These are phyloP conservation scores for Parafenestella ontariensis DNA, from an alignment of 2,329 filamentous ascomycete genomes.

Conservation along the genomic window DNA sequence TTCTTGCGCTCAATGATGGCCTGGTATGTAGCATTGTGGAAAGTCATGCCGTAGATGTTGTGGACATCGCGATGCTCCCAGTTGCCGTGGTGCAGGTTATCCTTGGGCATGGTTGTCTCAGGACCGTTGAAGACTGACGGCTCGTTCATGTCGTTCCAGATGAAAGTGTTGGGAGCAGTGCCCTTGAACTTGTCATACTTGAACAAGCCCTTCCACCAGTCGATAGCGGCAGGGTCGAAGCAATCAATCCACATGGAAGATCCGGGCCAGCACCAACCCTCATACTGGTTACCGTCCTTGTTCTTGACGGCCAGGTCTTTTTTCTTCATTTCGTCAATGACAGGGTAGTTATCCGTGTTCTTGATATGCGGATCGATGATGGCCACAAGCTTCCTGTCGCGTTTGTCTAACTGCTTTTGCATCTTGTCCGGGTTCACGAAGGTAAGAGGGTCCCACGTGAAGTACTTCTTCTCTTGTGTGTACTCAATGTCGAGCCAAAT, in stretches of 20 bases:
- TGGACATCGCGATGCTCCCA: slow-evolving; percentile 99
- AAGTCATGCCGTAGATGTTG: slow-evolving; percentile 94
- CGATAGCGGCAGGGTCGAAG: slow-evolving; percentile 89
- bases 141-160: slow-evolving; percentile 99
- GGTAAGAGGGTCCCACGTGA: slow-evolving; percentile 91
- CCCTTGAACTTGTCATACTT: slow-evolving; percentile 88
- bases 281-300: slow-evolving; percentile 87
- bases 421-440: slow-evolving; percentile 87
- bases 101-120: slow-evolving; percentile 98
- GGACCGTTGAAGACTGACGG: slow-evolving; percentile 98
- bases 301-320: slow-evolving; percentile 86
- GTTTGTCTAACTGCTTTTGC: slow-evolving; percentile 84
- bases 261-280: slow-evolving; percentile 99
- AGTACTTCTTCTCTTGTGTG: slow-evolving; percentile 96
- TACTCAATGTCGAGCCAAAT: slow-evolving; percentile 99
- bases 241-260: slow-evolving; percentile 96
- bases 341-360: slow-evolving; percentile 77
- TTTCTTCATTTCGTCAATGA: slow-evolving; percentile 81
- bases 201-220: slow-evolving; percentile 92
- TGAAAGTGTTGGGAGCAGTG: slow-evolving; percentile 82
- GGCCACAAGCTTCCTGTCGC: slow-evolving; percentile 86
- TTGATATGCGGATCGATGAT: slow-evolving; percentile 99
- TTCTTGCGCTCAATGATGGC: slow-evolving; percentile 85
- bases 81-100: slow-evolving; percentile 87
- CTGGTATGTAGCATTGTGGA: slow-evolving; percentile 91